Percentiles rank a stretch among this genome's conserved stretches.
Evolutionary conservation across 1,284 basidiomycete genomes (phyloP).

Genomic region (Malassezia restricta): DNA sequence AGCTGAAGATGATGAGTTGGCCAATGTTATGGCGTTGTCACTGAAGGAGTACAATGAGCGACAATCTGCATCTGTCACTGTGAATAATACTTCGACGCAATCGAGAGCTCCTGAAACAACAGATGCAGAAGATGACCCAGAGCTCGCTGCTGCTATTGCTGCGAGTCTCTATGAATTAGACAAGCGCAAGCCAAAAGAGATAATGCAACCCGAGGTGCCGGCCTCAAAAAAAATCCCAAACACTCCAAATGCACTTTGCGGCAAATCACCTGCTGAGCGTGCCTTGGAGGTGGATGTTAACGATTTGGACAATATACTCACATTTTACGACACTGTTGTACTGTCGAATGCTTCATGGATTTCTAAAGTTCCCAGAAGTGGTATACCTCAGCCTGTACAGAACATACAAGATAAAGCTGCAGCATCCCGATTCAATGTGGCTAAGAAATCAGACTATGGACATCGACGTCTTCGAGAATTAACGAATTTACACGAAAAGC

Average conservation of each 20-base stretch:
- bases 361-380: background rate
- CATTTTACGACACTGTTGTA: slow-evolving; percentile 34
- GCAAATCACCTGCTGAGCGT: background rate
- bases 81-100: slow-evolving; percentile 55
- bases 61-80: slow-evolving; percentile 15
- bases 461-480: slow-evolving; percentile 74
- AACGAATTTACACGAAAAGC: slow-evolving; percentile 81
- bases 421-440: slow-evolving; percentile 66
- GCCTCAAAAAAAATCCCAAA: background rate
- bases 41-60: slow-evolving; percentile 54
- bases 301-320: slow-evolving; percentile 40
- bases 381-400: slow-evolving; percentile 11
- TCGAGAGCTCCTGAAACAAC: slow-evolving; percentile 27
- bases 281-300: slow-evolving; percentile 30
- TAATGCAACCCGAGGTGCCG: background rate
- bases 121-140: slow-evolving; percentile 81
- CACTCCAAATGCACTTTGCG: background rate
- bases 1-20: slow-evolving; percentile 69
- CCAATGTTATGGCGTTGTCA: slow-evolving; percentile 82
- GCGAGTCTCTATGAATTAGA: slow-evolving; percentile 66
- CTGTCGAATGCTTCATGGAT: slow-evolving; percentile 7
- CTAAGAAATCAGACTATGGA: slow-evolving; percentile 71
- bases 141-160: slow-evolving; percentile 85
- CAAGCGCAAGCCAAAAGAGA: background rate
- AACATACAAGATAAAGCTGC: slow-evolving; percentile 68